A percentile compares a stretch with the other conserved stretches of the same genome.
Conservation (phyloP, 2,329 filamentous ascomycete species). For the Talaromyces sp. region DNA sequence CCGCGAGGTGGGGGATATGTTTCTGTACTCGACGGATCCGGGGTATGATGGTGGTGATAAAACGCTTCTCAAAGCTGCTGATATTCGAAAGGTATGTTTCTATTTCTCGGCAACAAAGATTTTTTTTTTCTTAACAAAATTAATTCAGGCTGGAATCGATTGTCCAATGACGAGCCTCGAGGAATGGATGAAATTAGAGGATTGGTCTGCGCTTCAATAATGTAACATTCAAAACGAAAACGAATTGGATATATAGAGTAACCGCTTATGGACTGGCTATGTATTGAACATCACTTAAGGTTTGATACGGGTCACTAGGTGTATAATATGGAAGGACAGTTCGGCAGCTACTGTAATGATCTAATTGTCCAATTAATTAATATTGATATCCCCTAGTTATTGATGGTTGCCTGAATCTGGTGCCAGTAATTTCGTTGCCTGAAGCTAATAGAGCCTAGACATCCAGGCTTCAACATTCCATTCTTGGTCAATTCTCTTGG, state of each 20-base stretch:
- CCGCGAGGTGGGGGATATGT: constrained; percentile 46
- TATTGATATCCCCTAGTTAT: neutral
- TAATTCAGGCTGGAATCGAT: constrained; percentile 39
- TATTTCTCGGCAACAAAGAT: too few relatives aligned
- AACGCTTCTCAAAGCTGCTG: constrained; percentile 37
- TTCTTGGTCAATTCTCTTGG: too few relatives aligned
- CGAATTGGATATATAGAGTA: neutral
- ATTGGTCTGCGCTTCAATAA: constrained; percentile 20
- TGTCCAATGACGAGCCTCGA: constrained; percentile 27
- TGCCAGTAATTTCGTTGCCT: neutral
- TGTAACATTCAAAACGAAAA: neutral
- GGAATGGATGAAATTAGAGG: constrained; percentile 23
- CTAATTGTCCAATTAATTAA: neutral
- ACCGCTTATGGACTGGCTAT: neutral
- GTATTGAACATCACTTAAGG: neutral
- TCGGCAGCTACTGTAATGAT: neutral
- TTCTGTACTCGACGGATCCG: constrained; percentile 43
- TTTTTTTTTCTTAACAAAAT: neutral
- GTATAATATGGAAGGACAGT: too few relatives aligned
- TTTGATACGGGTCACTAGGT: neutral
- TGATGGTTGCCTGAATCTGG: neutral
- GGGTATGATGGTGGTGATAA: constrained; percentile 48
- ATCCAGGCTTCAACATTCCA: neutral
- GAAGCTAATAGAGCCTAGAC: neutral
- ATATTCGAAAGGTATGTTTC: constrained; percentile 40